Evolutionary conservation across 2,329 filamentous ascomycete genomes (phyloP).

Genomic region (Botrytis porri): DNA sequence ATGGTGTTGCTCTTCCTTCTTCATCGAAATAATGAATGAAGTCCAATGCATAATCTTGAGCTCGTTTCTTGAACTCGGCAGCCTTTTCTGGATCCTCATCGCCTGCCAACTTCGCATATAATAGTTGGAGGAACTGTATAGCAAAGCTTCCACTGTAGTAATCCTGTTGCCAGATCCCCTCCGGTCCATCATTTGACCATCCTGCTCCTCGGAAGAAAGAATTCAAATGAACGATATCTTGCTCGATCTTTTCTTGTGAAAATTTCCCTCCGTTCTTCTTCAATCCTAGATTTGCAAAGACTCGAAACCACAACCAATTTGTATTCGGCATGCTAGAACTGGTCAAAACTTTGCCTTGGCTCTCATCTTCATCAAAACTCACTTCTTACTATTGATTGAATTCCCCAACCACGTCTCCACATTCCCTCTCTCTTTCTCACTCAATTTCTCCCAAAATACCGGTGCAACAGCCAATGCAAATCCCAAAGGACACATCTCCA

Average conservation of each 20-base stretch:
- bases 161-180: slow-evolving; percentile 78
- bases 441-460: slow-evolving; percentile 52
- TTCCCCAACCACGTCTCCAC: slow-evolving; percentile 71
- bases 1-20: slow-evolving; percentile 69
- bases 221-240: slow-evolving; percentile 74
- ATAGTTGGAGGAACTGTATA: slow-evolving; percentile 74
- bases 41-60: slow-evolving; percentile 64
- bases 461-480: slow-evolving; percentile 68
- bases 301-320: slow-evolving; percentile 77
- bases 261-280: slow-evolving; percentile 72
- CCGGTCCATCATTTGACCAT: slow-evolving; percentile 79
- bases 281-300: slow-evolving; percentile 77
- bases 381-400: slow-evolving; percentile 74
- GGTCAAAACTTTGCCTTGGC: slow-evolving; percentile 38
- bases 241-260: slow-evolving; percentile 66
- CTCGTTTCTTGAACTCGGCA: slow-evolving; percentile 66
- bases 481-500: slow-evolving; percentile 78
- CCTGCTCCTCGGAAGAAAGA: slow-evolving; percentile 79
- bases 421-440: slow-evolving; percentile 59
- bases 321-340: slow-evolving; percentile 66
- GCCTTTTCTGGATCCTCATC: slow-evolving; percentile 64
- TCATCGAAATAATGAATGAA: slow-evolving; percentile 74
- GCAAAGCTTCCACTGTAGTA: slow-evolving; percentile 82
- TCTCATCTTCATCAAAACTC: slow-evolving; percentile 22
- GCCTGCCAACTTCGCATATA: slow-evolving; percentile 70